Evolutionary conservation across 305 asterid genomes (phyloP), one percentile per base, ranked within the genome.

Genomic region (Striga hermonthica): DNA sequence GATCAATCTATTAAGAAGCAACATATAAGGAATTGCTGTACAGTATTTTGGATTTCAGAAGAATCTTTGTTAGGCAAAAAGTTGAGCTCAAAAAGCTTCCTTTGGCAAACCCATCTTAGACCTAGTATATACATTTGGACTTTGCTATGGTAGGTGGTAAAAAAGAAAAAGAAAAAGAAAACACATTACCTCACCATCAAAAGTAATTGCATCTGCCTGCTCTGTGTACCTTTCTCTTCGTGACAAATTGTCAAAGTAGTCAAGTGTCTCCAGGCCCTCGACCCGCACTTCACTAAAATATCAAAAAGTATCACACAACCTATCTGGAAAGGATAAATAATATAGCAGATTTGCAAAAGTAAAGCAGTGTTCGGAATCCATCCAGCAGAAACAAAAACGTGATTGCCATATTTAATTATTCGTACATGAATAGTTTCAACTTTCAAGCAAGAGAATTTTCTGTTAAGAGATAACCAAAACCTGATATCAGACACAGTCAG

Each of bases 131-230:
- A 54, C 36, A 16, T 36, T 35, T 16, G 62, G 66, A 38, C 48
- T 15, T 41, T 15, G 60, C 49, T 52, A 47, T 50, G 64, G 3
- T 2, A 50, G 28, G 9, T 3, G 14, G 6, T 5, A 14, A 15
- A 16, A 15, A 13, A 15, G 7, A 53, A 15, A n/a, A 9, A 55
- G 4, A 22, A 55, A 57, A 35, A 3, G 28, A 50, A 22, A 62
- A 60, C 63, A 59, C 65, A 65, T 66, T 88, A 91, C 96, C 96
- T 89, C 92, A 38, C 83, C 80, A 54, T 91, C 96, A 76, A 91
- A 91, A 59, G 95, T 88, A 57, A 88, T 82, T 71, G 97, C 96
- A 82, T 88, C 97, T 52, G 96, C 97, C 81, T 73, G 97, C 81
- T 90, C 96, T 2, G 96, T 90, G 57, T 74, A 87, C 82, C 97